Conservation (phyloP, 768 basidiomycete genomes). For the Lactarius pseudohatsudake region DNA sequence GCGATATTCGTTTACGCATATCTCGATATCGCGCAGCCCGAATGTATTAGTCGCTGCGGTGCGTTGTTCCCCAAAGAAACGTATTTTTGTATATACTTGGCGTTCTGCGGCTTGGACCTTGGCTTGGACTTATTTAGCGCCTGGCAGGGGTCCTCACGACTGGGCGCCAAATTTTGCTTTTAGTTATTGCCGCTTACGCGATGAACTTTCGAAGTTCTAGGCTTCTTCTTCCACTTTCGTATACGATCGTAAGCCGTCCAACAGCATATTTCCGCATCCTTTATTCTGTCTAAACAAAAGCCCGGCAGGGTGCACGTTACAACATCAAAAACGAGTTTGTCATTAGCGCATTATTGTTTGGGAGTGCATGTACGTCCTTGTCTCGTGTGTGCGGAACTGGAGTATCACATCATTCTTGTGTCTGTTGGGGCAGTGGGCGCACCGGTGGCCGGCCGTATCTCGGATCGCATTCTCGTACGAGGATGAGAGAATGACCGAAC, state of each 20-base stretch:
- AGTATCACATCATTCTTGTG: neutral
- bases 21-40: conserved; percentile 56
- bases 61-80: conserved; percentile 30
- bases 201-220: conserved; percentile 29
- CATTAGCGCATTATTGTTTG: conserved; percentile 61
- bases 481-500: conserved; percentile 47
- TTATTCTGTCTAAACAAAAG: neutral
- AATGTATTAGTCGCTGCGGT: conserved; percentile 53
- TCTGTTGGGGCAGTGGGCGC: conserved; percentile 49
- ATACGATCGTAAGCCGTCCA: conserved; percentile 54
- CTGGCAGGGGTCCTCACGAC: conserved; percentile 38
- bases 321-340: conserved; percentile 54
- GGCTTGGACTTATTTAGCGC: conserved; percentile 39
- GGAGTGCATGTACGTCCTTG: conserved; percentile 51
- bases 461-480: conserved; percentile 50
- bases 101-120: conserved; percentile 9
- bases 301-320: conserved; percentile 53
- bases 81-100: neutral
- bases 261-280: neutral
- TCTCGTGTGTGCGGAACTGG: neutral
- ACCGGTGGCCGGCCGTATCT: conserved; percentile 55
- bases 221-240: conserved; percentile 60
- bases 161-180: conserved; percentile 38
- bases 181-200: neutral
- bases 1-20: conserved; percentile 53